Evolutionary conservation across 257 asterid genomes (phyloP).

Genomic region (Echium plantagineum): DNA sequence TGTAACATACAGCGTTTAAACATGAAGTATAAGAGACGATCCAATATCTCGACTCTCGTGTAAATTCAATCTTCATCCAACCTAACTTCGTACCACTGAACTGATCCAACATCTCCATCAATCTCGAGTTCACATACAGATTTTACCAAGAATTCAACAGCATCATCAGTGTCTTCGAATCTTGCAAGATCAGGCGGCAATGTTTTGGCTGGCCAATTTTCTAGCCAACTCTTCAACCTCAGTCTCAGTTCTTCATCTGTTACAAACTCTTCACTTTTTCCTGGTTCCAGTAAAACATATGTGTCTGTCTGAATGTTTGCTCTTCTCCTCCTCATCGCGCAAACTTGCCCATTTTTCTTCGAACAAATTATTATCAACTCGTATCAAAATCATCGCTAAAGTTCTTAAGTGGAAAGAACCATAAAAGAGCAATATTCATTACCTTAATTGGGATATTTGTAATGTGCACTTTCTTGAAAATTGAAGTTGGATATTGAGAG

Average conservation of each 20-base stretch:
- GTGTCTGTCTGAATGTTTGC: constrained; percentile 46
- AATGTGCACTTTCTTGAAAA: neutral
- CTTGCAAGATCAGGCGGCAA: constrained; percentile 66
- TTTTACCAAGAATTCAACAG: constrained; percentile 52
- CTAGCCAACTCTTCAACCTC: constrained; percentile 46
- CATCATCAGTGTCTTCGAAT: constrained; percentile 51
- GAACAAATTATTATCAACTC: neutral
- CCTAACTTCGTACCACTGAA: constrained; percentile 85
- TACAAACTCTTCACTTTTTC: constrained; percentile 60
- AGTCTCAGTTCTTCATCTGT: constrained; percentile 50
- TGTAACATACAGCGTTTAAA: too few species aligned
- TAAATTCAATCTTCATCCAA: constrained; percentile 10
- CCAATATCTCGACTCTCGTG: too few species aligned
- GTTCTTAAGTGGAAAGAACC: too few species aligned
- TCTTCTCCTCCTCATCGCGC: constrained; percentile 61
- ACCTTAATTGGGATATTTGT: neutral
- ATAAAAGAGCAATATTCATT: neutral
- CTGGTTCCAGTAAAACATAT: constrained; percentile 67
- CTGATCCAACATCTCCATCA: constrained; percentile 76
- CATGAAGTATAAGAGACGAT: too few species aligned
- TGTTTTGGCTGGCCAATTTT: constrained; percentile 50
- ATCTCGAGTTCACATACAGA: constrained; percentile 74
- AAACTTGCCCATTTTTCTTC: constrained; percentile 16
- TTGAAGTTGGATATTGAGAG: neutral
- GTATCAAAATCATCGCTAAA: neutral